phyloP scores from a whole-genome alignment of 2,329 filamentous ascomycete species.

The Ceratocystiopsis brevicomis region DNA sequence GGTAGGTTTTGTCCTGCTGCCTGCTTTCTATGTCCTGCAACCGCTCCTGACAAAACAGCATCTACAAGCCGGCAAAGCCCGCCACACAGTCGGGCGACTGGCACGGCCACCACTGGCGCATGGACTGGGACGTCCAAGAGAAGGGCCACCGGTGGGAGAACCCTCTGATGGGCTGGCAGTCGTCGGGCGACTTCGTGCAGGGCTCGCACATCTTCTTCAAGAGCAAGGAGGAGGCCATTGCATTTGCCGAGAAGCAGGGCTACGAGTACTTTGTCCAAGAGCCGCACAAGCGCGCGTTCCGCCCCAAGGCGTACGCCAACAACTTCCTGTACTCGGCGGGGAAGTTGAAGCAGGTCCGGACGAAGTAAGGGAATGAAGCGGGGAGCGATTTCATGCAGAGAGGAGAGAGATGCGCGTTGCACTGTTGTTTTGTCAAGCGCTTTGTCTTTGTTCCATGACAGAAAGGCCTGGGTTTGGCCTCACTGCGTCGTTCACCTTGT shows the following conservation, averaged over 20 bases:
- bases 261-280: conserved; percentile 99
- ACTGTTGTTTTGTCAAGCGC: too few relatives aligned
- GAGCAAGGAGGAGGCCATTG: conserved; percentile 82
- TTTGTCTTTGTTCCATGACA: too few relatives aligned
- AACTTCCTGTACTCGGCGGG: conserved; percentile 76
- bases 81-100: conserved; percentile 88
- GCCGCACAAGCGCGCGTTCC: conserved; percentile 70
- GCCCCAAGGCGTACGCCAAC: conserved; percentile 88
- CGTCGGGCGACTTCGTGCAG: conserved; percentile 86
- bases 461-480: too few relatives aligned
- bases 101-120: conserved; percentile 72
- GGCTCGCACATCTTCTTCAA: conserved; percentile 82
- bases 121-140: conserved; percentile 91
- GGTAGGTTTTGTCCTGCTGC: conserved; percentile 34
- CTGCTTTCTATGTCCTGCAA: not conserved
- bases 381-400: not conserved
- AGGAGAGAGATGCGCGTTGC: not conserved
- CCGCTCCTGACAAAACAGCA: conserved; percentile 33
- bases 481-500: too few relatives aligned
- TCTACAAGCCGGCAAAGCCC: conserved; percentile 82
- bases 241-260: conserved; percentile 94
- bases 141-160: conserved; percentile 99
- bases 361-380: conserved; percentile 37
- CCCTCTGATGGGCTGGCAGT: conserved; percentile 96
- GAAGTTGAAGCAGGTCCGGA: conserved; percentile 74